Evolutionary conservation across 208 protist genomes (phyloP), one percentile per base, ranked within the genome.

Genomic region (Acanthamoeba triangularis): DNA sequence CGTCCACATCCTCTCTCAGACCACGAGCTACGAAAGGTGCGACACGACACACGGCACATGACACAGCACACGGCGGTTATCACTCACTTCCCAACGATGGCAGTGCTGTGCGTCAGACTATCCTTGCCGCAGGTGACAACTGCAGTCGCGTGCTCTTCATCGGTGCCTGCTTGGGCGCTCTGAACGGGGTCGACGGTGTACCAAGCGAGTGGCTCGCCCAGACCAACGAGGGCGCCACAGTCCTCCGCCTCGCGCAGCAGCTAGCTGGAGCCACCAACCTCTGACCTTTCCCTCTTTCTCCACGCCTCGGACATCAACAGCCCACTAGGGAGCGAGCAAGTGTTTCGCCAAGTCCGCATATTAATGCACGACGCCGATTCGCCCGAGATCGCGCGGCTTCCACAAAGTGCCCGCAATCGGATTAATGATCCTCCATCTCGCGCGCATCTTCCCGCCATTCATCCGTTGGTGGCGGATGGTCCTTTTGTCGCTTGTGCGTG

Each of bases 91-190:
- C 41, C 18, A 11, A 61, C 54, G 0, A 16, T 14, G 13, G 33
- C 28, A 84, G 74, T 49, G 74, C 74, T 14, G 74, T 84, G 74
- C 74, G 74, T 8, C 74, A 84, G 74, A 84, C 33, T 0, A 84
- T 84, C 35, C 74, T 84, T 1, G 74, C 74, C 10, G 74, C 14
- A 16, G 74, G 74, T n/a, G 74, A 84, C 74, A 84, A 84, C 74
- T 84, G 74, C 74, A 84, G 74, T 33, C 74, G 74, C 1, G 33
- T 84, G 33, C 35, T 84, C 33, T 84, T 84, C 74, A 84, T 84
- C 74, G 74, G 74, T 49, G 74, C 74, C 28, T 84, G 74, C 28
- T 33, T 84, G 33, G 74, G 74, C 18, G 74, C 74, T 52, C 30
- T 84, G 30, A 11, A 52, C 28, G 74, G 74, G 30, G 1, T 84